Base-by-base conservation (phyloP, 306 rosid genomes). In the Hippophae tibetana region DNA sequence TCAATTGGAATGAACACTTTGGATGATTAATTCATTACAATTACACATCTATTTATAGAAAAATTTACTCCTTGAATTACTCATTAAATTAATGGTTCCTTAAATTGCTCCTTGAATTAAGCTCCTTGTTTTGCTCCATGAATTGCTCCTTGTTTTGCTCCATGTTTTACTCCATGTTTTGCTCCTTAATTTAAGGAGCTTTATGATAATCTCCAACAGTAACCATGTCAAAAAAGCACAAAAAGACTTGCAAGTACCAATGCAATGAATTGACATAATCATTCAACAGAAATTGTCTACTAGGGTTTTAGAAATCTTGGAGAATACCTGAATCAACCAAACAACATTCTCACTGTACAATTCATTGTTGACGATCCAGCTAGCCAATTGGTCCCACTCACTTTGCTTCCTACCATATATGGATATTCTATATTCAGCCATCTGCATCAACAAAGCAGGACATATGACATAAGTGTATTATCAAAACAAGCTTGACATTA, bases 321-420 rank as follows among this genome's bases (percentile, higher is more conserved):
- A 38, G 57, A 72, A 52, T 82, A 92, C 98, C 98, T 92, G 98
- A 76, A 92, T 92, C 79, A 92, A 72, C 98, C 98, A 92, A 58
- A 92, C 98, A 67, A 87, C 98, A 76, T 92, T 92, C 70, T 78
- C 95, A 13, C 93, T 81, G 81, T 92, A 92, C 74, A 92, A 66
- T 11, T 92, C 98, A 68, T 92, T 92, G 67, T 92, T 92, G 66
- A 92, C 96, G 76, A 92, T 92, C 98, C 98, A 92, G 71, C 98
- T 92, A 51, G 98, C 98, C 66, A 87, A 71, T 78, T 92, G 96
- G 76, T 92, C 98, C 98, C 98, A 92, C 78, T 92, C 98, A 67
- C 98, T 92, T 78, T 92, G 98, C 86, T 92, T 92, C 81, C 98
- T 79, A 62, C 96, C 98, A 73, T 92, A 92, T 72, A 92, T 92